Conservation (phyloP, 768 basidiomycete species). For the Panaeolus cyanescens region DNA sequence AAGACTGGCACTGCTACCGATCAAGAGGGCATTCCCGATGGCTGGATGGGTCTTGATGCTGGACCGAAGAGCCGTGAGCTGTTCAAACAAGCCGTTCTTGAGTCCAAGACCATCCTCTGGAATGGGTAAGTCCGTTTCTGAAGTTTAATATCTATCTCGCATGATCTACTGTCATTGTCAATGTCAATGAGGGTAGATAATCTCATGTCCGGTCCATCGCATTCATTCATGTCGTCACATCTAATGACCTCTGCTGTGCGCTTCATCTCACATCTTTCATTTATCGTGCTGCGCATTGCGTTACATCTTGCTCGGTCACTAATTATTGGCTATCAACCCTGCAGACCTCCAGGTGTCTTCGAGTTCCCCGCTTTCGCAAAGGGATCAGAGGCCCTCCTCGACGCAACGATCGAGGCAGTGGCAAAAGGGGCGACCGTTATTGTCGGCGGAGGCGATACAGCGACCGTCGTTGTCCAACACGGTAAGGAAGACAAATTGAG, state of each 20-base stretch:
- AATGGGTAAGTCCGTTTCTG: conserved; percentile 62
- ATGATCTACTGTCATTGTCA: neutral
- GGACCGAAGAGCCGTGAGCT: conserved; percentile 83
- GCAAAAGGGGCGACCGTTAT: conserved; percentile 88
- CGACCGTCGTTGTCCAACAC: conserved; percentile 92
- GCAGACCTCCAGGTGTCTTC: conserved; percentile 95
- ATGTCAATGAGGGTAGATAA: neutral
- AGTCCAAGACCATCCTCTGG: conserved; percentile 97
- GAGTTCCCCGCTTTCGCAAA: conserved; percentile 91
- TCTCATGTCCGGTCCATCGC: conserved; percentile 3
- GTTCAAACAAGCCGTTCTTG: conserved; percentile 78
- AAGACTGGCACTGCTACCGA: conserved; percentile 81
- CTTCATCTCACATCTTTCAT: neutral
- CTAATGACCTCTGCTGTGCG: neutral
- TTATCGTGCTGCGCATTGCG: neutral
- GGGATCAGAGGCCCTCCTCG: conserved; percentile 83
- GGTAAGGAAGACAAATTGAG: conserved; percentile 85
- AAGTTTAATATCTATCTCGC: conserved; percentile 5
- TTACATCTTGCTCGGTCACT: neutral
- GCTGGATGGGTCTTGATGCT: conserved; percentile 94
- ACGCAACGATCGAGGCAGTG: conserved; percentile 86
- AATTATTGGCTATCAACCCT: conserved; percentile 1
- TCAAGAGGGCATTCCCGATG: conserved; percentile 84
- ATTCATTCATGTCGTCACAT: conserved; percentile 4
- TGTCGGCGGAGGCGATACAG: conserved; percentile 94